Evolutionary conservation across 2,329 filamentous ascomycete genomes (phyloP).

Genomic region (Verticillium zaregamsianum): DNA sequence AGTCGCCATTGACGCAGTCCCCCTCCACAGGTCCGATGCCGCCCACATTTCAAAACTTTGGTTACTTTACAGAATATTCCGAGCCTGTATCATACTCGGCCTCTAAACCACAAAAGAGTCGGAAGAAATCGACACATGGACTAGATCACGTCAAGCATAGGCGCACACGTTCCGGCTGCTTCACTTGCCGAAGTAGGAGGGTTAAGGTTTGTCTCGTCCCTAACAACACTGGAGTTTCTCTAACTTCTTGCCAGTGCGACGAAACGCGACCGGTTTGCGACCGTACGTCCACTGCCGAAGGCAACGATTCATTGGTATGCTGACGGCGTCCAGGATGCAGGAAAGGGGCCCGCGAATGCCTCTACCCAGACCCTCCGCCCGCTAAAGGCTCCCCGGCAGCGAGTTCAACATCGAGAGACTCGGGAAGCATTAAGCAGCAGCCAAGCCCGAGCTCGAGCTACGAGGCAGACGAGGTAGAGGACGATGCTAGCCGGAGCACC

Average conservation of each 20-base stretch:
- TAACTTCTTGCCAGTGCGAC: conserved; percentile 65
- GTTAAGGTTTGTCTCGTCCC: conserved; percentile 60
- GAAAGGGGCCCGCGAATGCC: conserved; percentile 86
- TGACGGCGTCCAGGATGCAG: conserved; percentile 63
- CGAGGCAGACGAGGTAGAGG: conserved; percentile 44
- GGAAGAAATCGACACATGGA: conserved; percentile 47
- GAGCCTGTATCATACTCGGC: conserved; percentile 45
- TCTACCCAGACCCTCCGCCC: conserved; percentile 71
- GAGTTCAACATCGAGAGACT: conserved; percentile 34
- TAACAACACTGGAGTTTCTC: not conserved
- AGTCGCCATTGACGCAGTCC: conserved; percentile 18
- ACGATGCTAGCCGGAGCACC: conserved; percentile 26
- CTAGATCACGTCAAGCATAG: conserved; percentile 84
- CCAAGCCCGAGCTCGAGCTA: conserved; percentile 51
- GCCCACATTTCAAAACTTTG: conserved; percentile 40
- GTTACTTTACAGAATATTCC: conserved; percentile 46
- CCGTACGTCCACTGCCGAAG: conserved; percentile 39
- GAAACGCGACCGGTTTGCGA: conserved; percentile 86
- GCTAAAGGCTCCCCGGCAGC: conserved; percentile 32
- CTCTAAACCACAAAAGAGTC: conserved; percentile 42
- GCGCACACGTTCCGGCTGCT: conserved; percentile 90
- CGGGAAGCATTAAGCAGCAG: conserved; percentile 28
- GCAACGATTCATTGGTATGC: conserved; percentile 7
- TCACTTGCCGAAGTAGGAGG: conserved; percentile 80
- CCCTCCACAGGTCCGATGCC: conserved; percentile 25